A percentile compares a stretch with the other conserved stretches of the same genome.
phyloP scores from a whole-genome alignment of 495 filamentous ascomycete species.

The Amniculicola lignicola region DNA sequence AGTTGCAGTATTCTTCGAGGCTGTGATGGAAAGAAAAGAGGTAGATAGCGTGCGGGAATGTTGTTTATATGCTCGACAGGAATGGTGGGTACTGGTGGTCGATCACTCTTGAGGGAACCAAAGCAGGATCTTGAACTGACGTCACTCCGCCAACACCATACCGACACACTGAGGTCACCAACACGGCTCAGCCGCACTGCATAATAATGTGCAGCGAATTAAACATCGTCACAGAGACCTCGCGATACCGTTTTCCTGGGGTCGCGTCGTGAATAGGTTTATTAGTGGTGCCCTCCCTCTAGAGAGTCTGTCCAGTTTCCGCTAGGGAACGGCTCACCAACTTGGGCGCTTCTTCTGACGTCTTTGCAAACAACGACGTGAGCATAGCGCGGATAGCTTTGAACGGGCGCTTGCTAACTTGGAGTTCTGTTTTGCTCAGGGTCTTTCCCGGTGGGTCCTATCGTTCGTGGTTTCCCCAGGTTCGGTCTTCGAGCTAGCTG shows the following conservation, averaged over 20 bases:
- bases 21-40: neutral
- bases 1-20: neutral
- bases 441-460: too few relatives aligned
- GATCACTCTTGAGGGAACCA: neutral
- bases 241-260: too few relatives aligned
- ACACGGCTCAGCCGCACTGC: neutral
- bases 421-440: too few relatives aligned
- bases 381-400: too few relatives aligned
- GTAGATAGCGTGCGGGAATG: neutral
- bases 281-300: too few relatives aligned
- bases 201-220: too few relatives aligned
- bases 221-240: too few relatives aligned
- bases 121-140: neutral
- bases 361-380: neutral
- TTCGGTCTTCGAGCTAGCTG: neutral
- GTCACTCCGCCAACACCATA: neutral
- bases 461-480: too few relatives aligned
- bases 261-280: too few relatives aligned
- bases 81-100: too few relatives aligned
- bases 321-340: neutral
- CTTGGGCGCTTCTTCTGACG: too few relatives aligned
- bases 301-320: neutral
- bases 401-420: too few relatives aligned
- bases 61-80: conserved; percentile 4
- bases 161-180: neutral